These are phyloP conservation scores for Claviceps capensis DNA, from an alignment of 2,329 filamentous ascomycete genomes.

Conservation along the genomic window DNA sequence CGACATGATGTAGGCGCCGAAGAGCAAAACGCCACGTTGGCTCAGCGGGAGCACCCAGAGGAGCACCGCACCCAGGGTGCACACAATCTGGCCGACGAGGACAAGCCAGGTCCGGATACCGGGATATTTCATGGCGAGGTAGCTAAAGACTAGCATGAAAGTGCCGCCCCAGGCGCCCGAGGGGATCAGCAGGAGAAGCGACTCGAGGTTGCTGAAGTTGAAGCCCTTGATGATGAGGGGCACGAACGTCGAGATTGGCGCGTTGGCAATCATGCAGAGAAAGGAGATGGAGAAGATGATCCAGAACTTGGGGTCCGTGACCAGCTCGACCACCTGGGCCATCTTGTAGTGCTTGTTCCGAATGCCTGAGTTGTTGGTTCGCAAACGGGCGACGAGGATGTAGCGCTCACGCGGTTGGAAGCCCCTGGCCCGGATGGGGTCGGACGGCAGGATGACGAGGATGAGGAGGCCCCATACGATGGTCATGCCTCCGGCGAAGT, in stretches of 20 bases:
- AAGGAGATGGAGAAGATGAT: constrained; percentile 39
- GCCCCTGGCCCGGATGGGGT: constrained; percentile 47
- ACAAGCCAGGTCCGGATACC: constrained; percentile 1
- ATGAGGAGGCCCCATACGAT: constrained; percentile 37
- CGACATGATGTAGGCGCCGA: background rate
- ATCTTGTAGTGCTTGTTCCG: constrained; percentile 21
- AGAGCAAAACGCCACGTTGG: background rate
- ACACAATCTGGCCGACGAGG: background rate
- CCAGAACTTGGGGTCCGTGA: constrained; percentile 32
- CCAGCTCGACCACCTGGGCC: constrained; percentile 27
- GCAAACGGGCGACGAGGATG: constrained; percentile 29
- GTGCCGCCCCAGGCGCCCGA: constrained; percentile 18
- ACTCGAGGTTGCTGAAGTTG: constrained; percentile 18
- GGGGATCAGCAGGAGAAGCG: constrained; percentile 37
- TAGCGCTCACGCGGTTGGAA: constrained; percentile 24
- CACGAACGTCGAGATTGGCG: constrained; percentile 24
- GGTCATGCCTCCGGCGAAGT: constrained; percentile 45
- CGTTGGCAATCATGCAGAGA: constrained; percentile 26
- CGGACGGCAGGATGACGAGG: constrained; percentile 45
- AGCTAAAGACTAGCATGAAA: background rate
- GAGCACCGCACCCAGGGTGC: background rate
- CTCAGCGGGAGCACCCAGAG: background rate
- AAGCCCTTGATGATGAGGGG: constrained; percentile 19
- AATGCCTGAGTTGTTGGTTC: constrained; percentile 17
- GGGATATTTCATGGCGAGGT: background rate